A percentile compares a stretch with the other conserved stretches of the same genome.
These are phyloP conservation scores for Panicum hallii DNA, from an alignment of 202 grass and related monocot species.

Conservation along the genomic window DNA sequence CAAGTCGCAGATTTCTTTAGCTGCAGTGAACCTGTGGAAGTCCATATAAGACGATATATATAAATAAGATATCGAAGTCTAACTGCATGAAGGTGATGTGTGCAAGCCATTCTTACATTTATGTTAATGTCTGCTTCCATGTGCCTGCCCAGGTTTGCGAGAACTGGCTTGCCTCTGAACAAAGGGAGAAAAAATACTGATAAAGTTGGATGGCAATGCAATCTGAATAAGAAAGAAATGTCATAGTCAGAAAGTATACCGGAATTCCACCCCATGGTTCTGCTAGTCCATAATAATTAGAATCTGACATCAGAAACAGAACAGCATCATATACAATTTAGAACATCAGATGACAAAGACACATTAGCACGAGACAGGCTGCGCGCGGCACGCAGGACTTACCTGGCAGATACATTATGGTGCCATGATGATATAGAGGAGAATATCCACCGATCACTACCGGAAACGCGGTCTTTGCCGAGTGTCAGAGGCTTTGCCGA, in stretches of 20 bases:
- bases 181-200: background rate
- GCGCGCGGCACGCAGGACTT: too few relatives aligned
- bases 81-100: background rate
- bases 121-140: constrained; percentile 39
- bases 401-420: constrained; percentile 35
- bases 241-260: constrained; percentile 27
- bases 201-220: background rate
- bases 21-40: background rate
- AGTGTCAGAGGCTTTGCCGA: too few relatives aligned
- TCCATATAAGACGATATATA: background rate
- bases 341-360: background rate
- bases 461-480: too few relatives aligned
- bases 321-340: background rate
- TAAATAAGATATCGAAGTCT: background rate
- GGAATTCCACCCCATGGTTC: background rate
- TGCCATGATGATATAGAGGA: constrained; percentile 37
- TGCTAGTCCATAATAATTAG: constrained; percentile 10
- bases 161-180: constrained; percentile 53
- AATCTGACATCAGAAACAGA: constrained; percentile 18
- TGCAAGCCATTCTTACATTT: constrained; percentile 45
- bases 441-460: constrained; percentile 18
- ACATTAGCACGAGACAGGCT: constrained; percentile 1
- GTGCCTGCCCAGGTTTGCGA: background rate
- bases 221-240: background rate
- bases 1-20: background rate